Evolutionary conservation across 2,329 filamentous ascomycete species (phyloP).

Genomic region (Thielaviopsis punctulata): DNA sequence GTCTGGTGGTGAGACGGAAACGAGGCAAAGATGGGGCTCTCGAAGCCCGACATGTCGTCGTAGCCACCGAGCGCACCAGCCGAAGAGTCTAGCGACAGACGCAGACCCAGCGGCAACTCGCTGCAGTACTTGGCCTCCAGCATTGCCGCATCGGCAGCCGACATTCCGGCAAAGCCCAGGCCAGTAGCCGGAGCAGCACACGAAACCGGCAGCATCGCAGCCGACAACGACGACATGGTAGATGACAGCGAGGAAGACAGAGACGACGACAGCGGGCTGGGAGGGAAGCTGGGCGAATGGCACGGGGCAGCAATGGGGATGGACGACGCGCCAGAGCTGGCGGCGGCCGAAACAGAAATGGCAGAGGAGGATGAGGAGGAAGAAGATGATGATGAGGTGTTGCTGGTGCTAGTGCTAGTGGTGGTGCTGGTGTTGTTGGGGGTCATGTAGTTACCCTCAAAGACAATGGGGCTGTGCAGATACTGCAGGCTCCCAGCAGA

Average conservation of each 20-base stretch:
- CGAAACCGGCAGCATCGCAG: background rate
- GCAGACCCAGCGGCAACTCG: background rate
- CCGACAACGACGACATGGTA: background rate
- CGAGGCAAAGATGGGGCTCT: conserved; percentile 30
- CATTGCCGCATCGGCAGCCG: background rate
- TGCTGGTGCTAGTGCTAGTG: background rate
- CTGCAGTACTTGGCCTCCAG: background rate
- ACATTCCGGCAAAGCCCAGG: background rate
- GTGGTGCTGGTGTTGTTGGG: conserved; percentile 18
- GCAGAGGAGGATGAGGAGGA: background rate
- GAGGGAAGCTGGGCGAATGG: background rate
- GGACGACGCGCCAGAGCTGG: background rate
- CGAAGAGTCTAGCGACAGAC: background rate
- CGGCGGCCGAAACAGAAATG: too few species aligned
- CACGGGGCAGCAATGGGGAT: background rate
- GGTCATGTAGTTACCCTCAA: conserved; percentile 21
- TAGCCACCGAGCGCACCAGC: conserved; percentile 14
- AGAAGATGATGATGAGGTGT: background rate
- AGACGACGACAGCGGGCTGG: background rate
- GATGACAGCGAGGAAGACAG: background rate
- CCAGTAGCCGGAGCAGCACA: background rate
- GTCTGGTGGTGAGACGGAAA: background rate
- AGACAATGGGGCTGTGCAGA: conserved; percentile 31
- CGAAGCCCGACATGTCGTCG: conserved; percentile 38
- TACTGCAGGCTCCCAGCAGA: conserved; percentile 21